Evolutionary conservation across 345 rosid genomes (phyloP), one percentile per base, ranked within the genome.

Genomic region (Orychophragmus violaceus): DNA sequence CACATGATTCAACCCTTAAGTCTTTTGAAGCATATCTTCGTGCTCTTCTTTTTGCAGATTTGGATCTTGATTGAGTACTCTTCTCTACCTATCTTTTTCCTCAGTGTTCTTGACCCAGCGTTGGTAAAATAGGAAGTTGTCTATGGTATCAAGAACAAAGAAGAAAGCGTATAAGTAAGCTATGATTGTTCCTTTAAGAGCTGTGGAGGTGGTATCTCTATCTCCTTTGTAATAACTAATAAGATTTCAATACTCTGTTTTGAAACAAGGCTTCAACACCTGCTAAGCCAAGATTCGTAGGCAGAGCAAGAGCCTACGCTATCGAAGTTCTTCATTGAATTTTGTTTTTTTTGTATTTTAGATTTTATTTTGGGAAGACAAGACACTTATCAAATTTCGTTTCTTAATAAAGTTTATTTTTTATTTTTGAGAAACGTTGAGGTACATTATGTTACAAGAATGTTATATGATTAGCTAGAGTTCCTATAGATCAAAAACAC

Each of bases 261-360:
- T 78, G 90, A 64, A 90, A 94, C 85, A 88, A 25, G 10, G 90
- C 97, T 77, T 94, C 96, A 1, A 80, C 63, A 4, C 79, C 92
- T 0, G 92, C 90, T 78, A 90, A 28, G 29, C 71, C 71, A 4
- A 90, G 50, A 51, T 80, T 85, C 0, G 74, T 69, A 5, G 95
- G 88, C 6, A 90, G 37, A 29, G 97, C 88, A 50, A 94, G 72
- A 8, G 84, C 80, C 22, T 90, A 63, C 10, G 95, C 96, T 12
- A 80, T 81, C 2, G 92, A 82, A 59, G 76, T 77, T 67, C 79
- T 88, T 76, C 89, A n/a, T n/a, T n/a, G n/a, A n/a, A n/a, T n/a
- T n/a, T n/a, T n/a, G n/a, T n/a, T n/a, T n/a, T n/a, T n/a, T n/a
- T n/a, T n/a, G n/a, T n/a, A n/a, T n/a, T n/a, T n/a, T n/a, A n/a